These are phyloP conservation scores for Pseudophaeomoniella oleicola DNA, from an alignment of 2,329 filamentous ascomycete species.

Conservation along the genomic window DNA sequence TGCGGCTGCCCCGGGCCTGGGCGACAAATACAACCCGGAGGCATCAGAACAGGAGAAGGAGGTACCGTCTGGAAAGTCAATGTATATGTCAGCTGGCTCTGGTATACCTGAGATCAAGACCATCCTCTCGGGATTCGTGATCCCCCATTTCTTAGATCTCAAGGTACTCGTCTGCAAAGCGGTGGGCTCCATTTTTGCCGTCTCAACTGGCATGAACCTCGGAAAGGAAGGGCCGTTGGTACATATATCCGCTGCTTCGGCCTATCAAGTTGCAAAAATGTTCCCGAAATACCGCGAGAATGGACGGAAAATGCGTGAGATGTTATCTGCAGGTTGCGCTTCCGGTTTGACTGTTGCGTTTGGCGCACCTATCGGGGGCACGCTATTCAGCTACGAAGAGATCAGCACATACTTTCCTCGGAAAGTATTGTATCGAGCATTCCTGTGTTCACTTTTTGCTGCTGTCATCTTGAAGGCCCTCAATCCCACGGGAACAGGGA, in stretches of 20 bases:
- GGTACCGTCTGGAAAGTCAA: conserved; percentile 34
- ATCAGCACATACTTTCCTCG: conserved; percentile 46
- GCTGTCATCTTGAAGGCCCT: conserved; percentile 41
- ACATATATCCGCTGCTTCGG: conserved; percentile 44
- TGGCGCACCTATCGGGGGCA: conserved; percentile 47
- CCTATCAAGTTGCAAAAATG: conserved; percentile 35
- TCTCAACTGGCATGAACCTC: conserved; percentile 44
- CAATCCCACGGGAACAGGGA: conserved; percentile 46
- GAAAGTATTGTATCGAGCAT: conserved; percentile 44
- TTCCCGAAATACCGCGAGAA: conserved; percentile 45
- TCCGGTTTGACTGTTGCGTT: conserved; percentile 46
- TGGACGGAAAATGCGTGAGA: conserved; percentile 42
- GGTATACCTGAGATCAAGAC: conserved; percentile 51
- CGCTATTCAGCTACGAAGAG: conserved; percentile 47
- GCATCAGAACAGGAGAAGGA: conserved; percentile 25
- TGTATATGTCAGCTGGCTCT: conserved; percentile 45
- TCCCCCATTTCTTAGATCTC: conserved; percentile 41
- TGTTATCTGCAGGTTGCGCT: conserved; percentile 42
- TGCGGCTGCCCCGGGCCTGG: conserved; percentile 19
- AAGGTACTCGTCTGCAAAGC: conserved; percentile 43
- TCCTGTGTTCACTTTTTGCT: conserved; percentile 42
- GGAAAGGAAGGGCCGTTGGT: conserved; percentile 51
- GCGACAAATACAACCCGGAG: conserved; percentile 23
- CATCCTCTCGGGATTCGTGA: conserved; percentile 45
- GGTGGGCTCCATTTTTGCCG: conserved; percentile 43